Evolutionary conservation across 2,329 filamentous ascomycete species (phyloP).

Genomic region (Metarhizium brunneum): DNA sequence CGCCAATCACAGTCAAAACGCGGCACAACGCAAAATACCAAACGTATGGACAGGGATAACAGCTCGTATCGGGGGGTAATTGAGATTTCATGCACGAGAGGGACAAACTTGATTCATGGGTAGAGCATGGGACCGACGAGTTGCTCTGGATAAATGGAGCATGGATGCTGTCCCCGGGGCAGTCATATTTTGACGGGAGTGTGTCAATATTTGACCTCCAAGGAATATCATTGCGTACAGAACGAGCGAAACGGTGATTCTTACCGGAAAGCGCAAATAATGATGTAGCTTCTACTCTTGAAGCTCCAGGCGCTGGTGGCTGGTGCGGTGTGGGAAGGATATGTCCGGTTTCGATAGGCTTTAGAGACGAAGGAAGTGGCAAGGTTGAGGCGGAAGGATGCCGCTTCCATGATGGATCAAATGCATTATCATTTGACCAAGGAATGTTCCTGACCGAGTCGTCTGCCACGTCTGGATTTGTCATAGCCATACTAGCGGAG

Average conservation of each 20-base stretch:
- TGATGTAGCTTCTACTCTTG: background rate
- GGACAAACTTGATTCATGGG: no score
- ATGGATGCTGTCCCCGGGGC: no score
- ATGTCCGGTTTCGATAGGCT: background rate
- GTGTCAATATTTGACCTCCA: no score
- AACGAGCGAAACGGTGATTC: background rate
- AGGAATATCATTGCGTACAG: no score
- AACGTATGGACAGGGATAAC: no score
- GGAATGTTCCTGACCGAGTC: background rate
- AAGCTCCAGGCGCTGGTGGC: background rate
- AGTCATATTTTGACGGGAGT: no score
- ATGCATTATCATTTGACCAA: background rate
- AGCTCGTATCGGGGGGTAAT: no score
- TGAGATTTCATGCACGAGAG: no score
- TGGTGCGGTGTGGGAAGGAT: background rate
- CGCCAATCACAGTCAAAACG: no score
- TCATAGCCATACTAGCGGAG: background rate
- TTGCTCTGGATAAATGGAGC: no score
- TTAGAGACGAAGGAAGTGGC: background rate
- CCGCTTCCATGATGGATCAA: slow-evolving; percentile 7
- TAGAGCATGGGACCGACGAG: no score
- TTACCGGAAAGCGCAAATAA: background rate
- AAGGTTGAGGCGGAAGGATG: background rate
- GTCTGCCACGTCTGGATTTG: background rate
- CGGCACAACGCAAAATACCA: no score